These are phyloP conservation scores for Phaeosphaeria sp. DNA, from an alignment of 2,329 filamentous ascomycete species.

Conservation along the genomic window DNA sequence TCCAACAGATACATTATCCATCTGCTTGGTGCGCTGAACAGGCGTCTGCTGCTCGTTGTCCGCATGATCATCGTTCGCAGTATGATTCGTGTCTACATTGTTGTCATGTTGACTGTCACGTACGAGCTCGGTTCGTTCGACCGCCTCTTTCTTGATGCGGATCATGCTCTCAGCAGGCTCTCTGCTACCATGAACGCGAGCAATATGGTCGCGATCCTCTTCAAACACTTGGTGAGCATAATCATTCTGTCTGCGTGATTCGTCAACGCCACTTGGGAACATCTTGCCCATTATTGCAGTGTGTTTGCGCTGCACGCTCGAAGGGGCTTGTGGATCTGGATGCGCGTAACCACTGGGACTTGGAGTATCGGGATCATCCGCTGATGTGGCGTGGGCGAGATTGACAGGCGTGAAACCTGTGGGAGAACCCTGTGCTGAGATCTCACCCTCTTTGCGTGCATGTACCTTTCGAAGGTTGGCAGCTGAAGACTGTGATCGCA, in stretches of 20 bases:
- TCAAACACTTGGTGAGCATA: slow-evolving; percentile 42
- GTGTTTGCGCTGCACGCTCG: slow-evolving; percentile 39
- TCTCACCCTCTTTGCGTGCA: slow-evolving; percentile 53
- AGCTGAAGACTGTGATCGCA: slow-evolving; percentile 60
- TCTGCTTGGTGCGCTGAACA: slow-evolving; percentile 21
- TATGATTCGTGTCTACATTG: slow-evolving; percentile 33
- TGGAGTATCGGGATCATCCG: slow-evolving; percentile 30
- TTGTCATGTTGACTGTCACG: slow-evolving; percentile 21
- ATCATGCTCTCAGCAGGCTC: slow-evolving; percentile 3
- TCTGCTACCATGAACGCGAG: slow-evolving; percentile 21
- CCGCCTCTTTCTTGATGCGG: slow-evolving; percentile 33
- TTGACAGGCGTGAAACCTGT: slow-evolving; percentile 33
- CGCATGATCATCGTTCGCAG: slow-evolving; percentile 21
- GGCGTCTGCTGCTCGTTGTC: slow-evolving; percentile 14
- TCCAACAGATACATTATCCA: not conserved
- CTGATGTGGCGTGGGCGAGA: slow-evolving; percentile 17
- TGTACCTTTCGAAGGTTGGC: slow-evolving; percentile 60
- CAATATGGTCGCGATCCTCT: slow-evolving; percentile 33
- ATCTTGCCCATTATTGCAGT: slow-evolving; percentile 45
- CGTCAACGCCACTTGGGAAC: slow-evolving; percentile 45
- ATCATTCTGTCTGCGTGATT: slow-evolving; percentile 39
- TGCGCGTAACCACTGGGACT: slow-evolving; percentile 28
- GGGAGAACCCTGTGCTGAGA: slow-evolving; percentile 22
- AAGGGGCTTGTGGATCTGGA: slow-evolving; percentile 13
- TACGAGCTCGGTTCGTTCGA: slow-evolving; percentile 14